Percentiles rank a stretch among this genome's conserved stretches.
Evolutionary conservation across 768 basidiomycete species (phyloP).

Genomic region (Leccinum fibrillosum): DNA sequence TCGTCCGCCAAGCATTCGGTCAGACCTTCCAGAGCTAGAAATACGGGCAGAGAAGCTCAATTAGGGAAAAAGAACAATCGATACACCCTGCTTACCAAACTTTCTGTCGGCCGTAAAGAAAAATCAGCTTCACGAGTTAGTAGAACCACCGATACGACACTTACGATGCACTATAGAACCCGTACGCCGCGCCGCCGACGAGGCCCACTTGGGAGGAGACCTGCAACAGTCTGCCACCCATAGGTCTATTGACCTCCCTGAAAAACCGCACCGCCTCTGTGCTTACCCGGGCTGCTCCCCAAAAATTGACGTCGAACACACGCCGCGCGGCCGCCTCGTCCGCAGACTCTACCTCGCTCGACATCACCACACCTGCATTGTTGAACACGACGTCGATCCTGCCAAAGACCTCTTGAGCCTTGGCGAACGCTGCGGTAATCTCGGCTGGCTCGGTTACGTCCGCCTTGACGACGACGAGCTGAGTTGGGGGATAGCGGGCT

Average conservation of each 20-base stretch:
- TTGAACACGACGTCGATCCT: constrained; percentile 40
- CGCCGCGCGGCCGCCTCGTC: constrained; percentile 29
- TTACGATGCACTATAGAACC: constrained; percentile 28
- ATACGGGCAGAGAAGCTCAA: background rate
- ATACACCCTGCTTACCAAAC: constrained; percentile 11
- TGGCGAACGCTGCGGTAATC: constrained; percentile 27
- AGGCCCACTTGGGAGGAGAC: constrained; percentile 36
- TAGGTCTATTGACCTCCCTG: constrained; percentile 37
- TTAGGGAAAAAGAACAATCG: background rate
- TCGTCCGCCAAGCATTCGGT: constrained; percentile 9
- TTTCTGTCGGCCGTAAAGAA: constrained; percentile 6
- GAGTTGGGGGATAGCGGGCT: constrained; percentile 18
- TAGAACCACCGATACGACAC: background rate
- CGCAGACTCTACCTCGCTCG: constrained; percentile 36
- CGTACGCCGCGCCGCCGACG: constrained; percentile 4
- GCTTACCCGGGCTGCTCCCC: constrained; percentile 33
- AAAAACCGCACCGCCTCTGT: constrained; percentile 33
- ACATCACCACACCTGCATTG: constrained; percentile 30
- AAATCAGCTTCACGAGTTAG: background rate
- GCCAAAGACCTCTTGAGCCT: constrained; percentile 28
- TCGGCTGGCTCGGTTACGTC: constrained; percentile 30
- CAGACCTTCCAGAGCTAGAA: constrained; percentile 17
- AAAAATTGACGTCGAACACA: constrained; percentile 38
- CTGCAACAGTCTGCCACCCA: constrained; percentile 38
- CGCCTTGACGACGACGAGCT: constrained; percentile 30